phyloP scores from a whole-genome alignment of 352 stramenopile genomes.

The Globisporangium perplexum region DNA sequence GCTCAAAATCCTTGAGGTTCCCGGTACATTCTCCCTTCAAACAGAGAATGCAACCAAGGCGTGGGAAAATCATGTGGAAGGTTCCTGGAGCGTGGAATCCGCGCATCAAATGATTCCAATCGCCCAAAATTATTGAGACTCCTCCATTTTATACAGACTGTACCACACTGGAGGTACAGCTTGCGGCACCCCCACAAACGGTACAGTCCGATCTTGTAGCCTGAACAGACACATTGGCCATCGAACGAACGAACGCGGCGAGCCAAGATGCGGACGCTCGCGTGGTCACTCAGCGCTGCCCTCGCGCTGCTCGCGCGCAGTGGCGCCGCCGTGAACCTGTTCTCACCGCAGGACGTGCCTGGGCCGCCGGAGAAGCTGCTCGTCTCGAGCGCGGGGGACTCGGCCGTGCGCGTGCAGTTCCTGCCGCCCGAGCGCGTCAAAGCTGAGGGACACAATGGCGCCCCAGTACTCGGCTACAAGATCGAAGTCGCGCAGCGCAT shows the following conservation, averaged over 20 bases:
- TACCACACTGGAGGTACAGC: no score
- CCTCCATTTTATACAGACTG: no score
- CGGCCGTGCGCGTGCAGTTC: slow-evolving; percentile 60
- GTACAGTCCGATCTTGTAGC: no score
- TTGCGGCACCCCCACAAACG: no score
- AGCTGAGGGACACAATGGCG: slow-evolving; percentile 61
- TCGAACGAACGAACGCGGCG: no score
- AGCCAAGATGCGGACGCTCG: not conserved
- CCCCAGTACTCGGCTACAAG: slow-evolving; percentile 71
- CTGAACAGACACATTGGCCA: not conserved
- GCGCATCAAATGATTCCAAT: no score
- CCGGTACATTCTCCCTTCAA: no score
- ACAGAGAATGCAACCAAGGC: no score
- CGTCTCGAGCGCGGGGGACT: slow-evolving; percentile 36
- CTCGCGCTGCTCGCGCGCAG: not conserved
- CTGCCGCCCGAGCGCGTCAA: slow-evolving; percentile 44
- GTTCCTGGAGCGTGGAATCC: no score
- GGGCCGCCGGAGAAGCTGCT: slow-evolving; percentile 56
- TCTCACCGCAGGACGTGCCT: slow-evolving; percentile 59
- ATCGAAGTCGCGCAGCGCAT: slow-evolving; percentile 69
- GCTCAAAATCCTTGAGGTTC: no score
- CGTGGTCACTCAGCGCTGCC: not conserved
- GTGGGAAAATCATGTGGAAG: no score
- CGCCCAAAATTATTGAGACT: no score
- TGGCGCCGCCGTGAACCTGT: slow-evolving; percentile 23